Evolutionary conservation across 106 monocot genomes (phyloP).

Genomic region (Dendrobium huoshanense): DNA sequence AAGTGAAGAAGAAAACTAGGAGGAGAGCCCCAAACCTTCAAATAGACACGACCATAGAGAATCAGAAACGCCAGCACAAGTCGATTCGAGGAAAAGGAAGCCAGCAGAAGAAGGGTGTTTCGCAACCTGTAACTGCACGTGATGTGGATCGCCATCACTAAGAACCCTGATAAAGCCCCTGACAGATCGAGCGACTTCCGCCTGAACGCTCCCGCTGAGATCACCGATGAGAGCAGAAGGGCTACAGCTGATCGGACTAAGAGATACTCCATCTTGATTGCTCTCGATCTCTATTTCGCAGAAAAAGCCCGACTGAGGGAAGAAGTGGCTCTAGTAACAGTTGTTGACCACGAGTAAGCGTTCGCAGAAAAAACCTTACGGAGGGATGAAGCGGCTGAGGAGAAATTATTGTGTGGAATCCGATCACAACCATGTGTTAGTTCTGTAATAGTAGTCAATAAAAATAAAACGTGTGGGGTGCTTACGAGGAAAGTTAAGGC

Average conservation of each 20-base stretch:
- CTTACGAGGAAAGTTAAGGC: too few relatives aligned
- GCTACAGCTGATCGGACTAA: slow-evolving; percentile 24
- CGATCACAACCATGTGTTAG: too few relatives aligned
- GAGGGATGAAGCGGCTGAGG: too few relatives aligned
- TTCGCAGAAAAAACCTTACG: too few relatives aligned
- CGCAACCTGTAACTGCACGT: slow-evolving; percentile 61
- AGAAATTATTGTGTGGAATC: too few relatives aligned
- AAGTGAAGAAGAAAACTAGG: slow-evolving; percentile 83
- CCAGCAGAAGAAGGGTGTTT: background rate
- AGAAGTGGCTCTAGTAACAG: background rate
- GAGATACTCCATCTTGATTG: slow-evolving; percentile 10
- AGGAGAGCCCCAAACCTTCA: slow-evolving; percentile 71
- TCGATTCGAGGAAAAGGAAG: background rate
- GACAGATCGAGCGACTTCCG: slow-evolving; percentile 64
- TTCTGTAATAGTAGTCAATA: too few relatives aligned
- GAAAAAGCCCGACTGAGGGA: background rate
- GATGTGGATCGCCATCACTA: slow-evolving; percentile 73
- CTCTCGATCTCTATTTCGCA: background rate
- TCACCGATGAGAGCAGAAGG: slow-evolving; percentile 27
- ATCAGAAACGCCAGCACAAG: background rate
- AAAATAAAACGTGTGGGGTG: too few relatives aligned
- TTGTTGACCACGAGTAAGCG: too few relatives aligned
- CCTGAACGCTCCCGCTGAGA: slow-evolving; percentile 34
- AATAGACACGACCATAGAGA: background rate
- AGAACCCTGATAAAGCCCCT: slow-evolving; percentile 66